A percentile compares a stretch with the other conserved stretches of the same genome.
Conservation (phyloP, 2,329 filamentous ascomycete species). For the Cordyceps farinosa region DNA sequence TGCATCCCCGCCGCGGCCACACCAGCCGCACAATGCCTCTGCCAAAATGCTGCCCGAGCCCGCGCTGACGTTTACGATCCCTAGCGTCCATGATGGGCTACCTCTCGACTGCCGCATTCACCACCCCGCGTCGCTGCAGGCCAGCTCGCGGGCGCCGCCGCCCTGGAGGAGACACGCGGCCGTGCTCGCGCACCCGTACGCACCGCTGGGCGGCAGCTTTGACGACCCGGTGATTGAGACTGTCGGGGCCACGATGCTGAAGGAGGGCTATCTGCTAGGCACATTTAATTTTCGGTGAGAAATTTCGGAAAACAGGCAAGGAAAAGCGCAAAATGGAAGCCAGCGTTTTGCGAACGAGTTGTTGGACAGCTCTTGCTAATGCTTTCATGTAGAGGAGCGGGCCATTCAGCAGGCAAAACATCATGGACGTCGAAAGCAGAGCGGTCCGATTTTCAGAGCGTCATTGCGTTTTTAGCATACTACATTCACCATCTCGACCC, state of each 20-base stretch:
- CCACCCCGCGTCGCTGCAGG: constrained; percentile 52
- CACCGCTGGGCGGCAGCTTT: constrained; percentile 77
- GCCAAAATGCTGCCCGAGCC: constrained; percentile 53
- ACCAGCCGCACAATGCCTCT: constrained; percentile 18
- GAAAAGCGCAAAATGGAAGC: not conserved
- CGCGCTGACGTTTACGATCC: constrained; percentile 68
- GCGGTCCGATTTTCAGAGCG: constrained; percentile 74
- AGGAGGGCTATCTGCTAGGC: constrained; percentile 68
- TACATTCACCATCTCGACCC: constrained; percentile 63
- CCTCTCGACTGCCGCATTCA: constrained; percentile 80
- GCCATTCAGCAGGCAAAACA: constrained; percentile 69
- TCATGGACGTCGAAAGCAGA: constrained; percentile 86
- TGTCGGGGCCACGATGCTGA: constrained; percentile 61
- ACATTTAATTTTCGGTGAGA: constrained; percentile 88
- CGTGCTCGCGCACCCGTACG: constrained; percentile 86
- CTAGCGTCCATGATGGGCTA: constrained; percentile 76
- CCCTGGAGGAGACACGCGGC: constrained; percentile 50
- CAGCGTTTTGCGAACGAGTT: not conserved
- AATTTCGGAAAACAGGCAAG: too few relatives aligned
- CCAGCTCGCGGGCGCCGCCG: constrained; percentile 29
- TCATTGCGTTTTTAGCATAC: constrained; percentile 74
- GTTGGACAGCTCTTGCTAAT: constrained; percentile 16
- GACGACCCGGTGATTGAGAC: constrained; percentile 77
- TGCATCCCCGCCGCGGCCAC: not conserved
- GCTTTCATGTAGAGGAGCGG: constrained; percentile 61